These are phyloP conservation scores for Ganoderma lucidum DNA, from an alignment of 1,284 basidiomycete genomes.

Conservation along the genomic window DNA sequence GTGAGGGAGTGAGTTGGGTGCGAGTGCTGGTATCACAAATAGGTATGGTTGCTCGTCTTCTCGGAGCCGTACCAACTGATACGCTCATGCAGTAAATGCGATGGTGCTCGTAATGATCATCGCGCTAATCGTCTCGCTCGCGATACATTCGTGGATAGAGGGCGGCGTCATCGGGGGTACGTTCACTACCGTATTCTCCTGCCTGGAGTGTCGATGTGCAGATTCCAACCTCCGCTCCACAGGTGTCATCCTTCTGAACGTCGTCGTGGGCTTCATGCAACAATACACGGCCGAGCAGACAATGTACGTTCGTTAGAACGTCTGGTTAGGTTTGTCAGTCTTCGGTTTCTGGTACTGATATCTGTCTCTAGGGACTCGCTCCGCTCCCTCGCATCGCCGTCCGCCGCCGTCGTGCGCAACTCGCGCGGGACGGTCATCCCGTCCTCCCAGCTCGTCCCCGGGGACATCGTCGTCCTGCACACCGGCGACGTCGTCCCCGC, in stretches of 20 bases:
- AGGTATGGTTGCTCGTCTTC: conserved; percentile 6
- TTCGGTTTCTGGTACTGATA: neutral
- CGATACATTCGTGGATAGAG: conserved; percentile 29
- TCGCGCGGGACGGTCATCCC: neutral
- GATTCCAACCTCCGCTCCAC: neutral
- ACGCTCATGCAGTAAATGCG: neutral
- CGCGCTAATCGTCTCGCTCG: conserved; percentile 24
- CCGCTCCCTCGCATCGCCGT: neutral
- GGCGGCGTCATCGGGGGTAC: conserved; percentile 30
- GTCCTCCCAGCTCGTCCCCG: conserved; percentile 54
- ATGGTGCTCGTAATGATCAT: conserved; percentile 25
- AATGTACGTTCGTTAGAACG: conserved; percentile 39
- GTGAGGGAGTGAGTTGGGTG: conserved; percentile 20
- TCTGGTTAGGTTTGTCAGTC: neutral
- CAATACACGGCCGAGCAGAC: conserved; percentile 66
- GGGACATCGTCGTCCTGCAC: conserved; percentile 65
- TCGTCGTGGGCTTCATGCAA: conserved; percentile 56
- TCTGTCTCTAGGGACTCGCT: neutral
- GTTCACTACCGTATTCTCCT: conserved; percentile 10
- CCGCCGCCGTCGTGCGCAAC: neutral
- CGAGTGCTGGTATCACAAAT: conserved; percentile 15
- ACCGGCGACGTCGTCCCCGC: conserved; percentile 70
- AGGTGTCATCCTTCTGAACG: conserved; percentile 17
- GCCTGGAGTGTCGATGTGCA: neutral
- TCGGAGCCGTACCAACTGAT: neutral